Base-by-base conservation (phyloP, 169 alveolate species). In the Plasmodium vivax region DNA sequence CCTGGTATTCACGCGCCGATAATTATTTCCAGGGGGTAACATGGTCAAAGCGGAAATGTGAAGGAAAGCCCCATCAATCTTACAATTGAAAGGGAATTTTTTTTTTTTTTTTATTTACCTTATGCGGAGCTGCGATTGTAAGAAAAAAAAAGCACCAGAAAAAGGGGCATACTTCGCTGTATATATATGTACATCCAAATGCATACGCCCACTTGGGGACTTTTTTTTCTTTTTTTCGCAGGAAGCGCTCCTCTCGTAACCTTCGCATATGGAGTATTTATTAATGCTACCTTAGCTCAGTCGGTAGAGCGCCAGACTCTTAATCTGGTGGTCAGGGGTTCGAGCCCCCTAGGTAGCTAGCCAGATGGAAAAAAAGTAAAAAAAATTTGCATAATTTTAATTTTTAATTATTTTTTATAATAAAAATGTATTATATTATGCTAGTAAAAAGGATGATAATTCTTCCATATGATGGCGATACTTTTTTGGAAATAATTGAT, bases 271-370 rank as follows among this genome's bases (percentile, higher is more conserved):
- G 27, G 23, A 3, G 0, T 14, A 14, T 51, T 14, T 34, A n/a
- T 75, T 23, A 79, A 79, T 58, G 98, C 98, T 97, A 91, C 97
- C 97, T 96, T 98, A 98, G 99, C 99, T 98, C 99, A 98, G 99
- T 98, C 98, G 99, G 99, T 98, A 99, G 99, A 99, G 99, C 99
- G 99, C 99, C 99, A 98, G 99, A 98, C 99, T 99, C 98, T 99
- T 99, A 99, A 99, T 98, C 99, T 98, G 99, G 99, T 99, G 99
- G 99, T 98, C 99, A 98, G 98, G 99, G 99, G 99, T 99, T 99
- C 99, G 99, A 99, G 99, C 99, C 99, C 99, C 99, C 98, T 95
- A 96, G 98, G 98, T 84, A 96, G 98, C 98, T 93, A 10, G 14
- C 5, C 4, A 12, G 32, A 62, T 1, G n/a, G 12, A 0, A 2